A percentile compares a stretch with the other conserved stretches of the same genome.
Conservation (phyloP, 1,284 basidiomycete genomes). For the Leccinum griseonigrum region DNA sequence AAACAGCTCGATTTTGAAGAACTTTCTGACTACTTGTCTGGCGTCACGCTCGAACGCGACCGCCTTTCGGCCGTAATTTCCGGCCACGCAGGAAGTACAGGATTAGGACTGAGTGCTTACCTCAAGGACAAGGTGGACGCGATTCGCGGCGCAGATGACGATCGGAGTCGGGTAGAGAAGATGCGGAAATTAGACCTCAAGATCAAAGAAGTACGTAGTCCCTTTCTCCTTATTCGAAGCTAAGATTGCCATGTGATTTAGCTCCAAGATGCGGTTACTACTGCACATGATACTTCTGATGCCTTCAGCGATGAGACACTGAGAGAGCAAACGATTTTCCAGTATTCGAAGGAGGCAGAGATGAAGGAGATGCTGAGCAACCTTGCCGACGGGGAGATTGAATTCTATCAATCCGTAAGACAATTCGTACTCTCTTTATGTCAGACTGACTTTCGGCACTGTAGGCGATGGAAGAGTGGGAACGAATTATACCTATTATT, state of each 20-base stretch:
- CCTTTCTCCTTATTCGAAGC: background rate
- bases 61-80: constrained; percentile 82
- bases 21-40: constrained; percentile 91
- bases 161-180: constrained; percentile 87
- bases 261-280: constrained; percentile 95
- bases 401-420: constrained; percentile 84
- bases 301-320: constrained; percentile 95
- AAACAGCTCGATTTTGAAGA: constrained; percentile 99
- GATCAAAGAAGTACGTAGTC: constrained; percentile 82
- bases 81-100: constrained; percentile 77
- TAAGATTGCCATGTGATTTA: constrained; percentile 32
- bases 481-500: constrained; percentile 82
- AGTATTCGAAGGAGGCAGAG: constrained; percentile 87
- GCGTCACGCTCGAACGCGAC: constrained; percentile 89
- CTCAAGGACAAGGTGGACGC: constrained; percentile 93
- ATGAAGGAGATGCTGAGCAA: constrained; percentile 92
- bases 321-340: constrained; percentile 87
- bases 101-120: constrained; percentile 85
- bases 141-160: constrained; percentile 90
- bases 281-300: constrained; percentile 92
- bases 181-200: constrained; percentile 90
- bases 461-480: constrained; percentile 91
- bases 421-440: background rate
- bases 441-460: constrained; percentile 8
- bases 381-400: constrained; percentile 92